These are phyloP conservation scores for Populus hybrid DNA, from an alignment of 441 rosid species.

Conservation along the genomic window DNA sequence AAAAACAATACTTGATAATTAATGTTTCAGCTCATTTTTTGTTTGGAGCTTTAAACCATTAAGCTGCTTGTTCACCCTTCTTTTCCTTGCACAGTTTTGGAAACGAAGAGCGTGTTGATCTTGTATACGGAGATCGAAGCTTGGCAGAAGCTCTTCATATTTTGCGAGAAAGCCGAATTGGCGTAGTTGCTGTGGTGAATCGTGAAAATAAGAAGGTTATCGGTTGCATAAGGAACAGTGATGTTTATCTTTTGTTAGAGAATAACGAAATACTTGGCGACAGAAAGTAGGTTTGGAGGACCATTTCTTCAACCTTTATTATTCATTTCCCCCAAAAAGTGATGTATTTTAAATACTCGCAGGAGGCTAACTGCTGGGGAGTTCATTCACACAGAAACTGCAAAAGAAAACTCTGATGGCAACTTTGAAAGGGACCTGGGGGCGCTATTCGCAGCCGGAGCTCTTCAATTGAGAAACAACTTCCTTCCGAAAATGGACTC, in stretches of 20 bases:
- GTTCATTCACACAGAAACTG: conserved; percentile 33
- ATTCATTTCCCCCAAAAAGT: background rate
- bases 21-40: background rate
- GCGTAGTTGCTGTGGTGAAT: conserved; percentile 27
- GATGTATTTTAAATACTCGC: conserved; percentile 5
- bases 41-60: background rate
- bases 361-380: conserved; percentile 27
- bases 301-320: background rate
- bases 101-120: conserved; percentile 24
- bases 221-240: conserved; percentile 32
- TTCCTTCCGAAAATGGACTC: conserved; percentile 39
- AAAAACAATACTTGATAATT: background rate
- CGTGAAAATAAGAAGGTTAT: conserved; percentile 23
- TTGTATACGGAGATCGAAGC: conserved; percentile 31
- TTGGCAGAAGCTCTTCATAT: conserved; percentile 32
- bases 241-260: conserved; percentile 37
- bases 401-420: conserved; percentile 14
- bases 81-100: conserved; percentile 18
- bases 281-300: conserved; percentile 19
- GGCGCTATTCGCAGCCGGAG: conserved; percentile 33
- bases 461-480: conserved; percentile 21
- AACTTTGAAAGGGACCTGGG: conserved; percentile 25
- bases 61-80: background rate
- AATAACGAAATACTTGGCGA: conserved; percentile 19
- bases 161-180: conserved; percentile 27